phyloP scores from a whole-genome alignment of 2,329 filamentous ascomycete species.

The Aureobasidium musti region DNA sequence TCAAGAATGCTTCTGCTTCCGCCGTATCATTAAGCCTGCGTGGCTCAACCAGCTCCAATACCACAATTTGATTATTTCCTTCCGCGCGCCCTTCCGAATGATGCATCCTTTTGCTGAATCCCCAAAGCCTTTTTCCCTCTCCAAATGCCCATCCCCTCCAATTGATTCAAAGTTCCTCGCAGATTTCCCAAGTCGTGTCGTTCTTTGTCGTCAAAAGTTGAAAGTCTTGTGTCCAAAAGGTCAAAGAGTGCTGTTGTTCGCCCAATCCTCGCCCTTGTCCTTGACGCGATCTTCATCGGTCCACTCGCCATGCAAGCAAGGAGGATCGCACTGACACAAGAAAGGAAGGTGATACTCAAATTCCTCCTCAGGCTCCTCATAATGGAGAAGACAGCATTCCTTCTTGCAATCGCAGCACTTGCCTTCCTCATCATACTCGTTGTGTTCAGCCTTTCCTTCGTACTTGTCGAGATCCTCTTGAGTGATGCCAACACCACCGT shows the following conservation, averaged over 20 bases:
- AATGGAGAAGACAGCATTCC: neutral
- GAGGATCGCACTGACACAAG: neutral
- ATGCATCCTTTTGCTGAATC: too few relatives aligned
- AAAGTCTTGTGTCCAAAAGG: neutral
- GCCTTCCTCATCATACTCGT: neutral
- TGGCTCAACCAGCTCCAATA: too few relatives aligned
- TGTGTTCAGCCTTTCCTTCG: neutral
- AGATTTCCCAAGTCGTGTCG: neutral
- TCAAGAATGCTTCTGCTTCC: too few relatives aligned
- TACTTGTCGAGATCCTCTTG: neutral
- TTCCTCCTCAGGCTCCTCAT: neutral
- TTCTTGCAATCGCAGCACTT: neutral
- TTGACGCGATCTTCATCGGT: neutral
- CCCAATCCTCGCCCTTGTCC: neutral
- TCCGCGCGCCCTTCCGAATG: too few relatives aligned
- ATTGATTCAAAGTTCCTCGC: neutral
- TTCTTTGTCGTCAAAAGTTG: too few relatives aligned
- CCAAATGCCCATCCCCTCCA: neutral
- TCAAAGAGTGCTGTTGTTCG: neutral
- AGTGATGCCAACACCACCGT: neutral
- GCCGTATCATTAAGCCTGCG: too few relatives aligned
- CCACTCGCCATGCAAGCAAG: slow-evolving; percentile 2
- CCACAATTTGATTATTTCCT: too few relatives aligned
- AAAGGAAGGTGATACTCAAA: neutral
- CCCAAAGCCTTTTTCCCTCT: too few relatives aligned